phyloP scores from a whole-genome alignment of 495 filamentous ascomycete genomes.

The Aspergillus egyptiacus region DNA sequence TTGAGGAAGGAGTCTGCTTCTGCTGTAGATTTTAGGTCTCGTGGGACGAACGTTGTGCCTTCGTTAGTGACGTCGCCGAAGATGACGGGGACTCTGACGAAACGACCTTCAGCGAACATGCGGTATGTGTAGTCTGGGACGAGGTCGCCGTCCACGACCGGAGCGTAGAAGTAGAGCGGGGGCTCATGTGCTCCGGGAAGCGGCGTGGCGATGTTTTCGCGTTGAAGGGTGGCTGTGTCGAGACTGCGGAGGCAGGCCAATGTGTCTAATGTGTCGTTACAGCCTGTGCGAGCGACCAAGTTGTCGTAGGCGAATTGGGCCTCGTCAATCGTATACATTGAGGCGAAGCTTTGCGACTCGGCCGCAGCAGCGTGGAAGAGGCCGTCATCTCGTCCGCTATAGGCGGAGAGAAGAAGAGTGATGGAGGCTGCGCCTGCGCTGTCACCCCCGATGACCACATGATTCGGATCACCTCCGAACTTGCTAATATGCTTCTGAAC shows the following conservation, averaged over 20 bases:
- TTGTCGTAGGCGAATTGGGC: slow-evolving; percentile 62
- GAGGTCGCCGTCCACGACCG: slow-evolving; percentile 54
- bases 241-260: slow-evolving; percentile 54
- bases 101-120: slow-evolving; percentile 51
- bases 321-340: slow-evolving; percentile 51
- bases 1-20: slow-evolving; percentile 50
- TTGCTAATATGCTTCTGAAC: slow-evolving; percentile 56
- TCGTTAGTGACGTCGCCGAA: slow-evolving; percentile 69
- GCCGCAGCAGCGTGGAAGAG: slow-evolving; percentile 60
- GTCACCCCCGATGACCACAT: slow-evolving; percentile 66
- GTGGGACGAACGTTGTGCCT: slow-evolving; percentile 59
- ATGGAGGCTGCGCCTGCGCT: slow-evolving; percentile 66
- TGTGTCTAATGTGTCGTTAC: slow-evolving; percentile 39
- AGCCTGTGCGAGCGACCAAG: slow-evolving; percentile 52
- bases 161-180: slow-evolving; percentile 56
- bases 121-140: slow-evolving; percentile 54
- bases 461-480: slow-evolving; percentile 69
- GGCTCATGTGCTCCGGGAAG: slow-evolving; percentile 44
- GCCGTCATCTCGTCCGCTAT: slow-evolving; percentile 47
- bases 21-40: slow-evolving; percentile 38
- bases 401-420: slow-evolving; percentile 60
- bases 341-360: slow-evolving; percentile 61
- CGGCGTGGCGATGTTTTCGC: slow-evolving; percentile 46
- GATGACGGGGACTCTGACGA: slow-evolving; percentile 64
- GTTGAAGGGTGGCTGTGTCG: slow-evolving; percentile 43